A percentile compares a stretch with the other conserved stretches of the same genome.
phyloP scores from a whole-genome alignment of 1,139 yeast genomes.

The Geotrichum carabidarum region DNA sequence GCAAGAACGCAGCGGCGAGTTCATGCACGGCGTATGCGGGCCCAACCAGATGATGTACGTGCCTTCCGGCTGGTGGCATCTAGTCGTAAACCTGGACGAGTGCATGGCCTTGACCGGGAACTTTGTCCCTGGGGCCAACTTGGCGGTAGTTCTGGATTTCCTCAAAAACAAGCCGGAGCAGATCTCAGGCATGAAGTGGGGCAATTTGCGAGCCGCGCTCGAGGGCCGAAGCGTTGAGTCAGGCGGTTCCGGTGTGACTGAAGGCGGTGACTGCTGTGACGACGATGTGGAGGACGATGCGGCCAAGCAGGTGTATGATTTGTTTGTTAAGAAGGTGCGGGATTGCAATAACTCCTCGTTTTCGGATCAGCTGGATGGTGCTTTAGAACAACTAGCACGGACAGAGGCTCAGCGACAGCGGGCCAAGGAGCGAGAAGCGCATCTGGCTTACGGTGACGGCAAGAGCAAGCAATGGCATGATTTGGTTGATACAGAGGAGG shows the following conservation, averaged over 20 bases:
- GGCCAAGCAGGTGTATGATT: background rate
- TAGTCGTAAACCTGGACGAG: slow-evolving; percentile 76
- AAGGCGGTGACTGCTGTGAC: slow-evolving; percentile 2
- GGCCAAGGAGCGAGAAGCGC: slow-evolving; percentile 7
- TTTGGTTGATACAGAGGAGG: slow-evolving; percentile 24
- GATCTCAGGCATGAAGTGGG: slow-evolving; percentile 64
- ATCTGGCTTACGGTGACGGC: slow-evolving; percentile 12
- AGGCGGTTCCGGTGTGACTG: background rate
- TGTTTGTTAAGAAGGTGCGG: background rate
- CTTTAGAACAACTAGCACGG: slow-evolving; percentile 15
- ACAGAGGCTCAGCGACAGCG: slow-evolving; percentile 17
- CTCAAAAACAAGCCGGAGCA: slow-evolving; percentile 63
- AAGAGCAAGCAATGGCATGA: slow-evolving; percentile 25
- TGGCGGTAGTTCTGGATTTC: slow-evolving; percentile 54
- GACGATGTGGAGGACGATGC: slow-evolving; percentile 16
- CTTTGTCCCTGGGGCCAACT: slow-evolving; percentile 67
- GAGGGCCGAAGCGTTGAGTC: background rate
- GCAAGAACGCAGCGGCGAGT: slow-evolving; percentile 33
- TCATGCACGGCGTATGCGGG: slow-evolving; percentile 65
- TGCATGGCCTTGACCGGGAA: slow-evolving; percentile 78
- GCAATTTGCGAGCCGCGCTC: slow-evolving; percentile 9
- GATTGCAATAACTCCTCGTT: background rate
- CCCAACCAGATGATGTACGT: slow-evolving; percentile 85
- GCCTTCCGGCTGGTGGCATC: slow-evolving; percentile 96
- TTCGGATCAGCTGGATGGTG: slow-evolving; percentile 15